These are phyloP conservation scores for Corylus americana DNA, from an alignment of 306 rosid genomes.

Conservation along the genomic window DNA sequence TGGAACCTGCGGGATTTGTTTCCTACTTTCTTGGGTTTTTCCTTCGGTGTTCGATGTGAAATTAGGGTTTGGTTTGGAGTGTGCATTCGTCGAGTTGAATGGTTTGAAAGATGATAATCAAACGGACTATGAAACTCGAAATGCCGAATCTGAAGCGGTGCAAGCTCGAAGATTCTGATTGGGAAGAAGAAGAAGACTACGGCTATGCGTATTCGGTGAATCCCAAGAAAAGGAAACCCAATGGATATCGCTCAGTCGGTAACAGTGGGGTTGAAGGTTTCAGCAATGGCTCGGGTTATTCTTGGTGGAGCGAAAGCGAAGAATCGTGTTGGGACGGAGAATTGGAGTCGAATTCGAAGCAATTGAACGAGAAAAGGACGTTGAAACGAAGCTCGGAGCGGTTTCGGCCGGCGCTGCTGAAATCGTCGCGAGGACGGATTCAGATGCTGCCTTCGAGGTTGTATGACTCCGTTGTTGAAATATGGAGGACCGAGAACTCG, in stretches of 20 bases:
- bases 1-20: conserved; percentile 12
- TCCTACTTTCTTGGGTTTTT: conserved; percentile 25
- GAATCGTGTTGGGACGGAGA: conserved; percentile 54
- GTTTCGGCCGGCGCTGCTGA: conserved; percentile 46
- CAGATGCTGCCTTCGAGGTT: conserved; percentile 73
- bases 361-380: conserved; percentile 26
- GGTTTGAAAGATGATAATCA: conserved; percentile 60
- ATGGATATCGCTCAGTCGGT: conserved; percentile 39
- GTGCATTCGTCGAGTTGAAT: conserved; percentile 17
- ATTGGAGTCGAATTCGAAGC: conserved; percentile 53
- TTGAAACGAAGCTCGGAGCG: conserved; percentile 20
- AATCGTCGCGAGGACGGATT: conserved; percentile 71
- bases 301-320: conserved; percentile 57
- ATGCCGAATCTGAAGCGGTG: conserved; percentile 88
- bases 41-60: conserved; percentile 30
- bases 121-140: conserved; percentile 68
- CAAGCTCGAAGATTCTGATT: conserved; percentile 56
- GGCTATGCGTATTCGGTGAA: conserved; percentile 37
- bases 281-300: conserved; percentile 57
- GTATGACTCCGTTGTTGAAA: conserved; percentile 57
- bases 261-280: conserved; percentile 53
- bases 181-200: conserved; percentile 20
- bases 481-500: conserved; percentile 43
- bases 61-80: conserved; percentile 55
- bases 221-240: conserved; percentile 57